A percentile compares a stretch with the other conserved stretches of the same genome.
These are phyloP conservation scores for Cyberlindnera euphorbiae DNA, from an alignment of 805 yeast genomes.

Conservation along the genomic window DNA sequence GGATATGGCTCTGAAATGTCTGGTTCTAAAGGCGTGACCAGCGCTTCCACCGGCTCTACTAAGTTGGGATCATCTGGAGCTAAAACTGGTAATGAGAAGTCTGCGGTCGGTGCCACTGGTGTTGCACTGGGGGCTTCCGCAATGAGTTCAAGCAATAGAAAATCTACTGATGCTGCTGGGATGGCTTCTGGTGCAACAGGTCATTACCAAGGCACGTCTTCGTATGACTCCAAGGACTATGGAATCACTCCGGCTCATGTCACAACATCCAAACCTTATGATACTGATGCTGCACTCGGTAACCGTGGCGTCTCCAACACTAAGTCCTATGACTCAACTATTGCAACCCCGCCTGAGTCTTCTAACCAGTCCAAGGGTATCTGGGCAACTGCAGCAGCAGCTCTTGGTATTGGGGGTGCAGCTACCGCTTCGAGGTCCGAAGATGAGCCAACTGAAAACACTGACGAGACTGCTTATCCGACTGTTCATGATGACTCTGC, in stretches of 20 bases:
- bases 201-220: too few relatives aligned
- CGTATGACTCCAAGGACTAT: slow-evolving; percentile 2
- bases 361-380: slow-evolving; percentile 6
- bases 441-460: slow-evolving; percentile 3
- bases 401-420: slow-evolving; percentile 11
- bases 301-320: too few relatives aligned
- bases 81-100: too few relatives aligned
- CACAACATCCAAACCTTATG: slow-evolving; percentile 3
- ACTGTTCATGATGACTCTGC: too few relatives aligned
- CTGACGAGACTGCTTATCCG: not conserved
- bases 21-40: not conserved
- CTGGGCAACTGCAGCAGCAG: slow-evolving; percentile 12
- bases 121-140: too few relatives aligned
- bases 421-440: slow-evolving; percentile 7
- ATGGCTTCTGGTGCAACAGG: too few relatives aligned
- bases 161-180: too few relatives aligned
- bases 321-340: too few relatives aligned
- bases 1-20: not conserved
- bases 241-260: not conserved
- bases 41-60: not conserved
- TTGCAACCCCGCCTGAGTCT: too few relatives aligned
- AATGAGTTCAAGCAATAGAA: too few relatives aligned
- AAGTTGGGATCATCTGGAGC: too few relatives aligned
- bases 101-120: too few relatives aligned
- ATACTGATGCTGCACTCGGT: slow-evolving; percentile 8